Evolutionary conservation across 2,329 filamentous ascomycete genomes (phyloP), one percentile per base, ranked within the genome.

Genomic region (Fusarium redolens): DNA sequence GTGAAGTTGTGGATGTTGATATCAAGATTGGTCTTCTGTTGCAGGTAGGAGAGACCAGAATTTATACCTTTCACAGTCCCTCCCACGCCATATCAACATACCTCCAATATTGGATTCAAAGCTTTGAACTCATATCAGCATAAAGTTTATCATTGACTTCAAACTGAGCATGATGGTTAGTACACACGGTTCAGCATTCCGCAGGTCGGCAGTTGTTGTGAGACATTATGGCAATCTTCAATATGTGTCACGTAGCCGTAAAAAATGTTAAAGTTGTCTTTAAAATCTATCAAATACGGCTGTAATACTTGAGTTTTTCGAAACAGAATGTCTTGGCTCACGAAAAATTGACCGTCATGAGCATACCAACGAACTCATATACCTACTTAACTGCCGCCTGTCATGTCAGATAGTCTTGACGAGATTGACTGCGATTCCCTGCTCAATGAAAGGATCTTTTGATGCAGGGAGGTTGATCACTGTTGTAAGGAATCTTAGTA

Each of bases 111-210:
- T 31, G 47, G 31, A n/a, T 31, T 20, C 37, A 68, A 28, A 45
- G 18, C n/a, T 15, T 41, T 20, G 17, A 33, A 7, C 4, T 40
- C 43, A 44, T 28, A 44, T 50, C 28, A 35, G 25, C 37, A 22
- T 40, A 31, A 33, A 47, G 40, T 71, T 51, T 22, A 15, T 10
- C 8, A 31, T 51, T 30, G 14, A n/a, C 25, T 37, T 30, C 41
- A 28, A 10, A 12, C 28, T 40, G 10, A 58, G 17, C 31, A 45
- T 37, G 25, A 44, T 38, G 20, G 7, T 13, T 20, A 14, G 25
- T 43, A 67, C 45, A 68, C 67, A 59, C 55, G 51, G 45, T 57
- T 55, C 48, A 20, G 44, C 25, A 65, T 69, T 72, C 69, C 55
- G n/a, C 20, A 41, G 37, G 20, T 12, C 22, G 9, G 10, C 43